A percentile compares a stretch with the other conserved stretches of the same genome.
phyloP scores from a whole-genome alignment of 2,329 filamentous ascomycete species.

The Colletotrichum sp. region DNA sequence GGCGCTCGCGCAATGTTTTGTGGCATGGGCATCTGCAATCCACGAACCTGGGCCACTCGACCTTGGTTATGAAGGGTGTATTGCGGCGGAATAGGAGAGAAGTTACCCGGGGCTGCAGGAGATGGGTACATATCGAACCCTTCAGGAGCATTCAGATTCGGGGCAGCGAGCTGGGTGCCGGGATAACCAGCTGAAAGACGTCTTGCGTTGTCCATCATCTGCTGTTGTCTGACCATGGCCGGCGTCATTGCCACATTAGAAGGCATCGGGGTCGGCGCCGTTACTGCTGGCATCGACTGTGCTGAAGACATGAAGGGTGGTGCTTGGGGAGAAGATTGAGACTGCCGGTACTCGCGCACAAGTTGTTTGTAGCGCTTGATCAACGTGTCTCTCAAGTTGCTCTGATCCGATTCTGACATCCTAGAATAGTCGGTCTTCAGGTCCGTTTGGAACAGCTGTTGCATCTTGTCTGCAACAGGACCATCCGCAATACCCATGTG shows the following conservation, averaged over 20 bases:
- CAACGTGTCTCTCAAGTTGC: neutral
- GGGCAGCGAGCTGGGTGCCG: neutral
- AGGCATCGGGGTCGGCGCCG: neutral
- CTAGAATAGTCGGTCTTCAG: constrained; percentile 22
- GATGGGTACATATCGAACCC: constrained; percentile 4
- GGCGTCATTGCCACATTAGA: neutral
- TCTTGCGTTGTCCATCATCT: neutral
- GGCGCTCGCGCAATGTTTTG: neutral
- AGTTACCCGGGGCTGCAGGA: neutral
- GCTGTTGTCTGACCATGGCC: neutral
- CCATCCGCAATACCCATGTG: constrained; percentile 47
- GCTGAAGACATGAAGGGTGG: neutral
- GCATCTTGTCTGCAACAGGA: constrained; percentile 34
- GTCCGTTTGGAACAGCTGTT: constrained; percentile 23
- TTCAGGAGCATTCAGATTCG: neutral
- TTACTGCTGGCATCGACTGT: neutral
- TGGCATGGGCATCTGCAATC: neutral
- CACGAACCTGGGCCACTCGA: neutral
- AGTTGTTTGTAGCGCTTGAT: constrained; percentile 6
- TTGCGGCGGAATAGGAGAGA: neutral
- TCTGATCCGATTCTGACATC: constrained; percentile 1
- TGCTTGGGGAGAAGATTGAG: neutral
- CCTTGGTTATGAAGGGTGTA: neutral
- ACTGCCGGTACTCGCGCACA: neutral
- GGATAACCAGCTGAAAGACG: neutral